Conservation (phyloP, 306 rosid genomes). For the Glycine soja region DNA sequence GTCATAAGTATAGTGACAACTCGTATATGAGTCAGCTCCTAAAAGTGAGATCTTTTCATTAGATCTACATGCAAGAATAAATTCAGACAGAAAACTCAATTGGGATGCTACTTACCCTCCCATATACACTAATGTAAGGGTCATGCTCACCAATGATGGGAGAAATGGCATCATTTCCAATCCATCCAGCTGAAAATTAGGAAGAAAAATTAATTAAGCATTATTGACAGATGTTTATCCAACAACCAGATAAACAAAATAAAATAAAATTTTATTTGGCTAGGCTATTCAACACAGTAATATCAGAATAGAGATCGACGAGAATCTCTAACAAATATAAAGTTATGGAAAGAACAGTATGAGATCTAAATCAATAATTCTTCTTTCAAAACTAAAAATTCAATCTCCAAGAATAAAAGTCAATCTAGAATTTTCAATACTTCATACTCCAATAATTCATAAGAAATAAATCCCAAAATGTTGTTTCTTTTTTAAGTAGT, state of each 20-base stretch:
- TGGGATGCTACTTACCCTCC: conserved; percentile 77
- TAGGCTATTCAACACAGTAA: conserved; percentile 11
- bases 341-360: background rate
- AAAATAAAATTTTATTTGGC: background rate
- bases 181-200: conserved; percentile 89
- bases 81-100: background rate
- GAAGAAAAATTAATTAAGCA: conserved; percentile 54
- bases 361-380: conserved; percentile 8
- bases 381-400: background rate
- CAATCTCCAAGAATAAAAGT: background rate
- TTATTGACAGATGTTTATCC: conserved; percentile 35
- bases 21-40: conserved; percentile 89
- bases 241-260: conserved; percentile 26
- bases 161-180: conserved; percentile 85
- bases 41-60: conserved; percentile 47
- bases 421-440: background rate
- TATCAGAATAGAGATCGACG: conserved; percentile 28
- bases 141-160: conserved; percentile 94
- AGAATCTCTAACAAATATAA: conserved; percentile 30
- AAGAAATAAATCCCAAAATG: background rate
- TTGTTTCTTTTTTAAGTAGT: background rate
- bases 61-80: conserved; percentile 30
- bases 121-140: conserved; percentile 73
- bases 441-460: conserved; percentile 22
- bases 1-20: conserved; percentile 87